A percentile compares a stretch with the other conserved stretches of the same genome.
Conservation (phyloP, 164 flowering plant species). For the Houttuynia cordata region DNA sequence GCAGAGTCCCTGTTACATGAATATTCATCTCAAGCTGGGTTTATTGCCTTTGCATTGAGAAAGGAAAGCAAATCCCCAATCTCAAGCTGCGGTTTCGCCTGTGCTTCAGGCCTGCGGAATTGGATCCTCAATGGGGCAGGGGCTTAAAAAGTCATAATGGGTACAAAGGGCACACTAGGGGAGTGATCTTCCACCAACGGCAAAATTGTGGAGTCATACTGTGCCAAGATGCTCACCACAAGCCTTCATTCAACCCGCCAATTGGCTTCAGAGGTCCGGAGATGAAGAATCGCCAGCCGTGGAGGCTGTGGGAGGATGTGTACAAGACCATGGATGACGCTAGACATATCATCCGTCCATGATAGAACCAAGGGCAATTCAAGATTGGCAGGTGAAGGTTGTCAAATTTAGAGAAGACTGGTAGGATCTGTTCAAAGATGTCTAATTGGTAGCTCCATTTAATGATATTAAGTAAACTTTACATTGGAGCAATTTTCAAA, state of each 20-base stretch:
- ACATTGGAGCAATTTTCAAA: too few relatives aligned
- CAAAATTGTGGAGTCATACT: slow-evolving; percentile 49
- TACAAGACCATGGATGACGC: slow-evolving; percentile 74
- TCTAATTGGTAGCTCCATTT: too few relatives aligned
- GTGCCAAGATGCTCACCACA: slow-evolving; percentile 87
- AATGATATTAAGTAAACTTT: too few relatives aligned
- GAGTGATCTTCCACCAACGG: slow-evolving; percentile 58
- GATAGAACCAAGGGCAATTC: too few relatives aligned
- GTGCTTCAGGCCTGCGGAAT: slow-evolving; percentile 65
- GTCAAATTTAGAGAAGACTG: too few relatives aligned
- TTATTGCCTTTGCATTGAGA: slow-evolving; percentile 42
- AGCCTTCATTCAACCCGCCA: slow-evolving; percentile 44
- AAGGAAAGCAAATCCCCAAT: slow-evolving; percentile 37
- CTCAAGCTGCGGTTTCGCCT: slow-evolving; percentile 47
- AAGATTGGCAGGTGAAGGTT: too few relatives aligned
- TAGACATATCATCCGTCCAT: slow-evolving; percentile 81
- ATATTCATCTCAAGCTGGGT: slow-evolving; percentile 33
- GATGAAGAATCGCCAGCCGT: slow-evolving; percentile 14
- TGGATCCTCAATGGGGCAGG: slow-evolving; percentile 49
- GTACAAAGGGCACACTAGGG: slow-evolving; percentile 39
- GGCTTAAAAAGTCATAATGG: slow-evolving; percentile 26
- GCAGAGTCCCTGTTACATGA: slow-evolving; percentile 29
- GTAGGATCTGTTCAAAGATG: too few relatives aligned
- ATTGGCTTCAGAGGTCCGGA: slow-evolving; percentile 6
- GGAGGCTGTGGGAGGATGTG: slow-evolving; percentile 86